These are phyloP conservation scores for Jacaranda mimosifolia DNA, from an alignment of 257 asterid species.

Conservation along the genomic window DNA sequence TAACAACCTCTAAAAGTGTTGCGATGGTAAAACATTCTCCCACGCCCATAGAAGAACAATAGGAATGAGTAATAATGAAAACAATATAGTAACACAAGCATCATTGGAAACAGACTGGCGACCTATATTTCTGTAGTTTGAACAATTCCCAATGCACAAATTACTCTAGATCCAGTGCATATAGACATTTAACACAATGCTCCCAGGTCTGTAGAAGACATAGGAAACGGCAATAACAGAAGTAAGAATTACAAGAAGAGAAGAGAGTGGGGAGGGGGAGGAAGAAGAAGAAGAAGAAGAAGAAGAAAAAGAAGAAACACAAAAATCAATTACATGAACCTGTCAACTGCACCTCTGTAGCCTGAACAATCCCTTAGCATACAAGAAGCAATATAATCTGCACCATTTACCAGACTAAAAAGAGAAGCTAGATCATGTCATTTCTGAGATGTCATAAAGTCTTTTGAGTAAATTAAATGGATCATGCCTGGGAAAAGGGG, in stretches of 20 bases:
- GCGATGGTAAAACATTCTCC: too few species aligned
- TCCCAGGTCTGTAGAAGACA: not conserved
- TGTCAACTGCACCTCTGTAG: conserved; percentile 10
- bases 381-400: conserved; percentile 32
- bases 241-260: not conserved
- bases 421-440: conserved; percentile 12
- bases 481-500: not conserved
- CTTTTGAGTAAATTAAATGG: not conserved
- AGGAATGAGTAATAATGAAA: not conserved
- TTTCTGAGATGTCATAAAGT: conserved; percentile 15
- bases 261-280: too few species aligned
- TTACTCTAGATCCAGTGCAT: not conserved
- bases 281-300: not conserved
- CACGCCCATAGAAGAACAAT: not conserved
- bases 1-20: too few species aligned
- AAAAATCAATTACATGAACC: not conserved
- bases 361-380: conserved; percentile 28
- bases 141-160: conserved; percentile 3
- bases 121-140: not conserved
- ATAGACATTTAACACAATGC: not conserved
- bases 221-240: not conserved
- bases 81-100: conserved; percentile 15
- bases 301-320: not conserved
- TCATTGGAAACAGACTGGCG: not conserved
- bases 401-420: conserved; percentile 23